Conservation (phyloP, 306 rosid genomes). For the Astragalus membranaceus region DNA sequence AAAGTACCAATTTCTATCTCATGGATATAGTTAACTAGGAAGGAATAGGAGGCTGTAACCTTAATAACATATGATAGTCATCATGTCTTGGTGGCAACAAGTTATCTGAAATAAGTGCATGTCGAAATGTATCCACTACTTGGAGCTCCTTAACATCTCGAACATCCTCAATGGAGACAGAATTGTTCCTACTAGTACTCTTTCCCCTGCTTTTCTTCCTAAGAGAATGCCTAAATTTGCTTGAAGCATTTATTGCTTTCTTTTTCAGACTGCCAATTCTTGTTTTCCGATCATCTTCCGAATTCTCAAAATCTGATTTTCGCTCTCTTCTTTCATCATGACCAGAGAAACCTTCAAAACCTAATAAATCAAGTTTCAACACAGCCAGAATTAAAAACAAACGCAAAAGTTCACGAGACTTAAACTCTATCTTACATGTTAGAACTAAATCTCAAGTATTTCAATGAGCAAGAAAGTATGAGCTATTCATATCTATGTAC, state of each 20-base stretch:
- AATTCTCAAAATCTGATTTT: constrained; percentile 65
- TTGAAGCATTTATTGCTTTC: constrained; percentile 79
- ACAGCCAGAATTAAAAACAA: neutral
- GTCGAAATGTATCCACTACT: constrained; percentile 72
- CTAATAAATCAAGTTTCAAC: constrained; percentile 27
- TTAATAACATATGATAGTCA: constrained; percentile 75
- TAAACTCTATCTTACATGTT: neutral
- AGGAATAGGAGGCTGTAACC: constrained; percentile 33
- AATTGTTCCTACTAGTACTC: constrained; percentile 23
- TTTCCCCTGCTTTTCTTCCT: constrained; percentile 60
- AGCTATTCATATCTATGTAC: neutral
- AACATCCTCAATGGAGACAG: constrained; percentile 80
- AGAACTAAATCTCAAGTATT: neutral
- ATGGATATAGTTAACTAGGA: neutral
- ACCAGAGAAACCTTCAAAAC: constrained; percentile 71
- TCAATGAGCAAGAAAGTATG: neutral
- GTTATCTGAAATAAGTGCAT: constrained; percentile 53
- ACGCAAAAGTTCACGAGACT: neutral
- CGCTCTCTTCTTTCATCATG: constrained; percentile 66
- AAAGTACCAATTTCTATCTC: neutral
- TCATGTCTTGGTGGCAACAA: constrained; percentile 65
- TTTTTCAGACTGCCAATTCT: constrained; percentile 68
- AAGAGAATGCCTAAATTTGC: constrained; percentile 76
- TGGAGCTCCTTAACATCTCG: constrained; percentile 72
- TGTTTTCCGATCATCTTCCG: constrained; percentile 72